Percentiles rank a stretch among this genome's conserved stretches.
Conservation (phyloP, 2,329 filamentous ascomycete species). For the Exophiala aquamarina region DNA sequence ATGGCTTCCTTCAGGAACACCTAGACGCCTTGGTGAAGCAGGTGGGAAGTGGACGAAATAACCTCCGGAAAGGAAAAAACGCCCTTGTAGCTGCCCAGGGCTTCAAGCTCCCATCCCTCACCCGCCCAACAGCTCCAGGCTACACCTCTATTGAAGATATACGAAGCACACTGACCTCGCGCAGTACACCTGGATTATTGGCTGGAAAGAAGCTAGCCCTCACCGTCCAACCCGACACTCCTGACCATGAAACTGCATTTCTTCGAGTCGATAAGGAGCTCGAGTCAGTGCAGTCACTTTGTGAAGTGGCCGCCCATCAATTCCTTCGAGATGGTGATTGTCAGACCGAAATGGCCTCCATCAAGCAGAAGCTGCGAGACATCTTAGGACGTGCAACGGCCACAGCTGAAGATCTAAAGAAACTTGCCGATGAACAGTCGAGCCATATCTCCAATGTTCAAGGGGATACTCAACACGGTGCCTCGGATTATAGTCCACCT, state of each 20-base stretch:
- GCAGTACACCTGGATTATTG: conserved; percentile 10
- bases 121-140: conserved; percentile 4
- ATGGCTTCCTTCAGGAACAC: conserved; percentile 78
- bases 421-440: conserved; percentile 45
- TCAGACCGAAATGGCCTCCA: conserved; percentile 69
- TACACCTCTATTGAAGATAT: conserved; percentile 11
- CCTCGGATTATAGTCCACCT: conserved; percentile 7
- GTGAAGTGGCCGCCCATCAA: conserved; percentile 84
- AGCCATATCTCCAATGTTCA: conserved; percentile 11
- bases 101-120: conserved; percentile 20
- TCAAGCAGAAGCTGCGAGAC: conserved; percentile 64
- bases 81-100: conserved; percentile 62
- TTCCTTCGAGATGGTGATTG: conserved; percentile 87
- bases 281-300: conserved; percentile 76
- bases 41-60: conserved; percentile 75
- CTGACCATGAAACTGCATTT: conserved; percentile 58
- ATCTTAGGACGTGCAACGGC: conserved; percentile 62
- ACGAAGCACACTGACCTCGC: conserved; percentile 10
- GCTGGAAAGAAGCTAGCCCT: conserved; percentile 8
- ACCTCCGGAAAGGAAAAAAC: conserved; percentile 82
- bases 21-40: conserved; percentile 82
- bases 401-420: conserved; percentile 58
- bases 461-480: conserved; percentile 21
- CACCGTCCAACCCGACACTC: background rate
- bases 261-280: conserved; percentile 76